Base-by-base conservation (phyloP, 495 filamentous ascomycete species). In the Melanomma pulvis-pyrius region DNA sequence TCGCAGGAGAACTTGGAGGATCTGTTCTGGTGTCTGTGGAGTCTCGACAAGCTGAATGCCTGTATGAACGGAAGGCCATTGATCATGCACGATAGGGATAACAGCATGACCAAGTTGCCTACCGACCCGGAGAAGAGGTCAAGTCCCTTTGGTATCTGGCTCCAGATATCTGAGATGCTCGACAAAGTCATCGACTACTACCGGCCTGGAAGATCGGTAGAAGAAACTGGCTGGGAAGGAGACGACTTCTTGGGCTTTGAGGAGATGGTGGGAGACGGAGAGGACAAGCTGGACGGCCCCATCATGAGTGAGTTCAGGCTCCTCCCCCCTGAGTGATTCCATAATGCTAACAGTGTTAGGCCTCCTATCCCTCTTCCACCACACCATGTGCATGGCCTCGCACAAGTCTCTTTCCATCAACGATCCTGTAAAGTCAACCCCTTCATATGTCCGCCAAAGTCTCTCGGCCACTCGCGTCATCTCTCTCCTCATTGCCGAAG, bases 101-200 rank as follows among this genome's bases (percentile, higher is more conserved):
- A 87, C 52, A 79, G 84, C 22, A 75, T 80, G 26, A 65, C 46
- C 11, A 69, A 54, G 30, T 50, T 70, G 12, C 68, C 68, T 17
- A 71, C 68, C 2, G 59, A 71, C 28, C 60, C 62, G 17, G 63
- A 73, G 51, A 68, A 70, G 30, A 34, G 63, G 28, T 59, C 64
- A 66, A 74, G 76, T 19, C 83, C 75, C 41, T 87, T 79, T 74
- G 80, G 80, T 56, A 78, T 79, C 51, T 88, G 75, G 84, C 81
- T 80, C 59, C 79, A 73, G 63, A 79, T 81, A 65, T 83, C 77
- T 46, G 76, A 81, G 15, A 71, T 88, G 15, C 79, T 91, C 3
- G 85, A 89, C 46, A 81, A 82, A 29, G 85, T 90, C 50, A 88
- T 91, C 67, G 82, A 81, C 15, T 81, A 89, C 55, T 92, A 92